Base-by-base conservation (phyloP, 23 red algal species). In the Agarophyton chilense region DNA sequence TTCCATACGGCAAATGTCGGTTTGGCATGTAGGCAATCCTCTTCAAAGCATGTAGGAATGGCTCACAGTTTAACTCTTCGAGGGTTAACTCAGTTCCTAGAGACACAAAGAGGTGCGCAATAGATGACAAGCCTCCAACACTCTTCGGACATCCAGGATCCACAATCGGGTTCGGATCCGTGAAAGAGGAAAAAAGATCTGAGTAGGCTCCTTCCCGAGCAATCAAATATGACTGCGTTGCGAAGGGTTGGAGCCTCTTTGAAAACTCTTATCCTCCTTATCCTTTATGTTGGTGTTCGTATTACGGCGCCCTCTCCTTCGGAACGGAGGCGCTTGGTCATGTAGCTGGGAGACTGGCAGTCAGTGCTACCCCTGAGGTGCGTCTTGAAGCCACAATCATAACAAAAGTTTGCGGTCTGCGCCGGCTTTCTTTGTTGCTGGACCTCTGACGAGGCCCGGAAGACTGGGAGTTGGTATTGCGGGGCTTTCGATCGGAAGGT, bases 1-100 rank as follows among this genome's bases (percentile, higher is more conserved):
- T 49, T 49, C 14, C 45, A 49, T 8, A 8, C n/a, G 7, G 51
- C 51, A 17, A 54, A 54, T n/a, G n/a, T n/a, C n/a, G n/a, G n/a
- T n/a, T n/a, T n/a, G n/a, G n/a, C n/a, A n/a, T n/a, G n/a, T n/a
- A 2, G 14, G 58, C 17, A 84, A 33, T 22, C 2, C 0, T 60
- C 21, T 84, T 33, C 53, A 60, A 62, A 83, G 14, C 57, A 66
- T 83, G 79, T 10, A 66, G 29, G 58, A 83, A 83, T 5, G 79
- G 0, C 3, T 83, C 13, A 17, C 51, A 54, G 14, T 54, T 21
- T 3, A 54, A 21, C 51, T 54, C 51, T 2, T 54, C 51, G 14
- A 54, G 6, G 51, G n/a, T 21, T 2, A 54, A 18, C 17, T 54
- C 51, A 21, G n/a, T 54, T 54, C 55, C 22, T 0, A 58, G 22